Conservation (phyloP, 148 eudicot species). For the Rhododendron vialii region DNA sequence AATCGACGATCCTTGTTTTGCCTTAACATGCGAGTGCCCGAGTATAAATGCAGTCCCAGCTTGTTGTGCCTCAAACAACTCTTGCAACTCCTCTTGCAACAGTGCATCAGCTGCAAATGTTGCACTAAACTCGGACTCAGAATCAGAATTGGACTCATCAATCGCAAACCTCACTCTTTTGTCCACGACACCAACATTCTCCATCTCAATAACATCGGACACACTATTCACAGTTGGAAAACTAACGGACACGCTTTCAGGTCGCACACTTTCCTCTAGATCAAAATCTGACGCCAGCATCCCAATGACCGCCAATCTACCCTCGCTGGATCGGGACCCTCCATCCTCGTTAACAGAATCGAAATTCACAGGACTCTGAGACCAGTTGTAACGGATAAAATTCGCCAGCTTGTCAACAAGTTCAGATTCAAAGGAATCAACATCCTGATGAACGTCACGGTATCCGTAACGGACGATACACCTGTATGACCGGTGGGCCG, state of each 20-base stretch:
- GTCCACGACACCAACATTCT: conserved; percentile 14
- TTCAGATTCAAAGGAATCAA: conserved; percentile 78
- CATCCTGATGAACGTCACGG: conserved; percentile 90
- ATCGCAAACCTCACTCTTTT: conserved; percentile 56
- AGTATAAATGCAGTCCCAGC: conserved; percentile 85
- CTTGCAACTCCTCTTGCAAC: conserved; percentile 60
- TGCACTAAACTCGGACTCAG: conserved; percentile 4
- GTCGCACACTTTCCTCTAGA: conserved; percentile 44
- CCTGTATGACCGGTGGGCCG: conserved; percentile 67
- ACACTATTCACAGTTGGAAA: conserved; percentile 49
- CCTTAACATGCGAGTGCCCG: conserved; percentile 79
- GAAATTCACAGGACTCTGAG: conserved; percentile 20
- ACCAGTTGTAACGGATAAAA: conserved; percentile 73
- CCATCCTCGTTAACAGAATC: conserved; percentile 19
- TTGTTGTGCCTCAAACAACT: conserved; percentile 56
- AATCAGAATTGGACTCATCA: conserved; percentile 16
- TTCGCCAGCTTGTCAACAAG: conserved; percentile 54
- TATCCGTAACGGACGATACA: conserved; percentile 89
- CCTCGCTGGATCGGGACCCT: conserved; percentile 26
- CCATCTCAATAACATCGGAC: conserved; percentile 49
- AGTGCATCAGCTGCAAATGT: conserved; percentile 23
- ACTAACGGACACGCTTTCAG: conserved; percentile 63
- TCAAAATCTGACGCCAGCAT: conserved; percentile 47
- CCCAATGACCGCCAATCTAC: conserved; percentile 56
- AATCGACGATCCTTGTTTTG: conserved; percentile 80